Percentiles rank a stretch among this genome's conserved stretches.
phyloP scores from a whole-genome alignment of 495 filamentous ascomycete genomes.

The Neohortaea acidophila region DNA sequence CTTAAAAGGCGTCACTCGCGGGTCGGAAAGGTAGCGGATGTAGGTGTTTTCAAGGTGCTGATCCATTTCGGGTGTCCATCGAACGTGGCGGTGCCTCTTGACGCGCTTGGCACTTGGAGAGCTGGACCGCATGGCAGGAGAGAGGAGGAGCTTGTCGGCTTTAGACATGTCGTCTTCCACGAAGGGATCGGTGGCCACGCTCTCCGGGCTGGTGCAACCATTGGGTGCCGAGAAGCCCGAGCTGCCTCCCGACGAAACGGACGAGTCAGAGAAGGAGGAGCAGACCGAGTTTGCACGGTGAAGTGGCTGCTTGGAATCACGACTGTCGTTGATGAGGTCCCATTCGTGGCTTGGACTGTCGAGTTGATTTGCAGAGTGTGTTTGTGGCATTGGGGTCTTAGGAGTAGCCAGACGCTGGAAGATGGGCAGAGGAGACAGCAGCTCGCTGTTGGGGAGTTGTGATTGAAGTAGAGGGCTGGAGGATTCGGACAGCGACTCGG shows the following conservation, averaged over 20 bases:
- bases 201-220: conserved; percentile 55
- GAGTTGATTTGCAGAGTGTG: conserved; percentile 29
- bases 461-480: conserved; percentile 17
- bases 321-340: conserved; percentile 12
- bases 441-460: conserved; percentile 21
- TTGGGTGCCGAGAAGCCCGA: conserved; percentile 47
- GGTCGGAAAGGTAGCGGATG: conserved; percentile 72
- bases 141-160: conserved; percentile 17
- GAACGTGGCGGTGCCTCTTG: conserved; percentile 22
- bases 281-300: conserved; percentile 41
- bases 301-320: conserved; percentile 18
- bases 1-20: conserved; percentile 85
- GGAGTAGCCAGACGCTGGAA: conserved; percentile 36
- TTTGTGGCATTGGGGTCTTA: conserved; percentile 48
- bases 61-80: conserved; percentile 83
- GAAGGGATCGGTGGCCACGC: conserved; percentile 43
- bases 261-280: conserved; percentile 56
- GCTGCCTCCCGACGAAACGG: conserved; percentile 50
- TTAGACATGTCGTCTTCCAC: conserved; percentile 32
- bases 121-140: conserved; percentile 15
- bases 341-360: conserved; percentile 14
- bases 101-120: conserved; percentile 17
- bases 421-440: conserved; percentile 36
- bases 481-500: conserved; percentile 22
- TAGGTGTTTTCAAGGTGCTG: conserved; percentile 89